Evolutionary conservation across 805 yeast genomes (phyloP), one percentile per base, ranked within the genome.

Genomic region (Metschnikowia lunata): DNA sequence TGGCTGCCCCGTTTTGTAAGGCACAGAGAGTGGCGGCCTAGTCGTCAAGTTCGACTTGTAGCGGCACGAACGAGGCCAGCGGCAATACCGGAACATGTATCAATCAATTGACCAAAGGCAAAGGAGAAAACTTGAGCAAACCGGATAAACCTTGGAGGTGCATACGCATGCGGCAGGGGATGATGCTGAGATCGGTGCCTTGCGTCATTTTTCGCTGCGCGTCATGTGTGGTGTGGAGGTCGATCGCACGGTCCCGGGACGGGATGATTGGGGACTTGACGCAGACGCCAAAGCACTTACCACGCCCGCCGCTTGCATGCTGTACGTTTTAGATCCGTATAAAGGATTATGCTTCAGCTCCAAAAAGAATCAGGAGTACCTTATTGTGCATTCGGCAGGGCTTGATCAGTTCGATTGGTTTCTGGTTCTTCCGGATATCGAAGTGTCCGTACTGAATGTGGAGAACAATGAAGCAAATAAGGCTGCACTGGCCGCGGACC

Each of bases 1-100:
- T 0, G 98, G 93, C 65, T 91, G 99, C 1, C 98, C 98, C 1
- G 86, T 69, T 28, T 74, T 67, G 52, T 75, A 63, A 1, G 65
- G 61, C 15, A 52, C 50, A 6, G 43, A 33, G 7, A 50, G 47
- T 3, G 52, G 37, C 6, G 70, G 69, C 39, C 71, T 53, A 3
- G 67, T 46, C 30, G 49, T 45, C 33, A 48, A 37, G 35, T 30
- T 12, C 8, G 51, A 48, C 2, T 29, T 39, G 26, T 10, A 38
- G 15, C 51, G 48, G 32, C 43, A 39, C 26, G 36, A 34, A 36
- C 31, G 35, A 10, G 43, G 40, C 37, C 34, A 27, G 13, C 43
- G 32, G 26, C 23, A 18, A 18, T 18, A 18, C 23, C 23, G 23
- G 23, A 18, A 18, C 23, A 32, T 14, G 23, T 6, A 18, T 13